Evolutionary conservation across 345 rosid species (phyloP).

Genomic region (Citrus reticulata): DNA sequence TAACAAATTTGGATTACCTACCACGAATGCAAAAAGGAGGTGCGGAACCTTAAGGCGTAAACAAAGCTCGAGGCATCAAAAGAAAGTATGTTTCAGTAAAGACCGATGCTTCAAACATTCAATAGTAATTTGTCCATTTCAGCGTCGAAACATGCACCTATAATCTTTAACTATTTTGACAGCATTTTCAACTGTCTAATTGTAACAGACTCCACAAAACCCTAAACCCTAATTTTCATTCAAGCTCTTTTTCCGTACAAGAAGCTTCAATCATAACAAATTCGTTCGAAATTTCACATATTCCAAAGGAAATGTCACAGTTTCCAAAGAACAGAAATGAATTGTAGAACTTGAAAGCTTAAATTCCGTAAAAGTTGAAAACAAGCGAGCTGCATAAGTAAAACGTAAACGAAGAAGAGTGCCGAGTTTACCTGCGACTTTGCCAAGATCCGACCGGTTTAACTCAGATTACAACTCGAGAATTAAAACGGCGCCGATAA

Average conservation of each 20-base stretch:
- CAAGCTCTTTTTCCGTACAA: not conserved
- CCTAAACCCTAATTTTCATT: constrained; percentile 30
- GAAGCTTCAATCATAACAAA: not conserved
- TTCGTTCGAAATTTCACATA: not conserved
- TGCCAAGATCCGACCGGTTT: not conserved
- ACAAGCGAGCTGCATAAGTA: not conserved
- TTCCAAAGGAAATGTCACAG: not conserved
- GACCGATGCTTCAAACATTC: not conserved
- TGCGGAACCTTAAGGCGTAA: not conserved
- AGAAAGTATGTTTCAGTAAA: not conserved
- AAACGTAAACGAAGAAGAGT: not conserved
- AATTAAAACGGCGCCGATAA: constrained; percentile 5
- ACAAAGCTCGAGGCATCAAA: not conserved
- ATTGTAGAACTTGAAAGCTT: not conserved
- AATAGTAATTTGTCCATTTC: not conserved
- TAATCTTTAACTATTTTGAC: not conserved
- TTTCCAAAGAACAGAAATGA: not conserved
- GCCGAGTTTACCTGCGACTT: not conserved
- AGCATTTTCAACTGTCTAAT: not conserved
- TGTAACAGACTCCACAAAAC: constrained; percentile 16
- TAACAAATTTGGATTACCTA: not conserved
- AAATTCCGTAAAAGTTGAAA: constrained; percentile 3
- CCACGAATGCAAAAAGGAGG: not conserved
- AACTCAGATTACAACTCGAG: constrained; percentile 1
- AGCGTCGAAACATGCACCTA: not conserved